Evolutionary conservation across 176 grass and related monocot genomes (phyloP).

Genomic region (Tillandsia fasciculata): DNA sequence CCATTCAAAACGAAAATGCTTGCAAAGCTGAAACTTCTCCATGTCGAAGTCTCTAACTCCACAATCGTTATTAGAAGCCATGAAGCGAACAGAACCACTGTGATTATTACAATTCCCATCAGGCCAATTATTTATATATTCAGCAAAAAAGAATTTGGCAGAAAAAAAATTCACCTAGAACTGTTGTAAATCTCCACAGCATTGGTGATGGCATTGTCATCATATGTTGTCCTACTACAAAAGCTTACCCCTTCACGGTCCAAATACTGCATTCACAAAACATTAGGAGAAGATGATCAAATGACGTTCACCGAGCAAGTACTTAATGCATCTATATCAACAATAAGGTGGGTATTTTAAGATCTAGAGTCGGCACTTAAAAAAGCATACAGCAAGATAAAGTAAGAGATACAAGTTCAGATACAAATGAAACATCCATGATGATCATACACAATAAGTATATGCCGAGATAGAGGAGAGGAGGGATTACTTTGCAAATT

Average conservation of each 20-base stretch:
- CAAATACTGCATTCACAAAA: constrained; percentile 40
- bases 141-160: not conserved
- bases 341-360: too few relatives aligned
- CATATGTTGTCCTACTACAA: constrained; percentile 58
- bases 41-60: constrained; percentile 69
- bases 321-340: too few relatives aligned
- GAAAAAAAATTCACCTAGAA: constrained; percentile 38
- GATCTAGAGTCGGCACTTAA: too few relatives aligned
- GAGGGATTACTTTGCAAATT: constrained; percentile 70
- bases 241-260: constrained; percentile 80
- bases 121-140: constrained; percentile 10
- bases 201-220: constrained; percentile 66
- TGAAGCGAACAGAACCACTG: constrained; percentile 64
- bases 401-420: too few relatives aligned
- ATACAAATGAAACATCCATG: too few relatives aligned
- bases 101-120: constrained; percentile 10
- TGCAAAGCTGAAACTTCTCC: constrained; percentile 74
- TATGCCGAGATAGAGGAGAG: too few relatives aligned
- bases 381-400: too few relatives aligned
- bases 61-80: constrained; percentile 69
- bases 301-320: too few relatives aligned
- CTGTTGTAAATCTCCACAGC: constrained; percentile 73
- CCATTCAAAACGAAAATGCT: constrained; percentile 51
- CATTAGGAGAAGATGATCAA: not conserved
- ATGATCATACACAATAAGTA: too few relatives aligned